Evolutionary conservation across 805 yeast genomes (phyloP).

Genomic region (Starmerella floricola): DNA sequence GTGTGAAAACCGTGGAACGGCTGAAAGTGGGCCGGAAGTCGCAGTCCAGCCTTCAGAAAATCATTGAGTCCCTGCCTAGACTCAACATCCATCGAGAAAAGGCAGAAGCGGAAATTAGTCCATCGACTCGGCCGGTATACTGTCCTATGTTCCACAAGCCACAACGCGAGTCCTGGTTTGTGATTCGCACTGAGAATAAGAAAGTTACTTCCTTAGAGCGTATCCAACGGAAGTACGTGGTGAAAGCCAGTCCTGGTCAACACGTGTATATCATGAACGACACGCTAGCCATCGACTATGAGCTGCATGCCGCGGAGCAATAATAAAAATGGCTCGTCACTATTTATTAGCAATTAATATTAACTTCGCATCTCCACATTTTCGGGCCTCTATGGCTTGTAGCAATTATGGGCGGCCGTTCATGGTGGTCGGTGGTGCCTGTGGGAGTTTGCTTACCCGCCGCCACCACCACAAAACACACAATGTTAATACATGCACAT

Average conservation of each 20-base stretch:
- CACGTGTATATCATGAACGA: slow-evolving; percentile 20
- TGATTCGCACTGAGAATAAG: slow-evolving; percentile 41
- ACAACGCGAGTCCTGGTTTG: slow-evolving; percentile 91
- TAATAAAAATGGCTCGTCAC: background rate
- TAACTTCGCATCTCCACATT: too few species aligned
- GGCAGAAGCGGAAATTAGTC: slow-evolving; percentile 27
- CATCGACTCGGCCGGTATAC: slow-evolving; percentile 38
- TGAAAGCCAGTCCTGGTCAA: slow-evolving; percentile 11
- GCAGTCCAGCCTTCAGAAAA: slow-evolving; percentile 39
- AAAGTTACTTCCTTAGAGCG: slow-evolving; percentile 60
- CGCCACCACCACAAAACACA: too few species aligned
- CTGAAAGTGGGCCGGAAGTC: slow-evolving; percentile 35
- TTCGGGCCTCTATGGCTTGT: too few species aligned
- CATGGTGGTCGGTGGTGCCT: too few species aligned
- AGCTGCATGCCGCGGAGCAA: slow-evolving; percentile 4
- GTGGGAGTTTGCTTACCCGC: too few species aligned
- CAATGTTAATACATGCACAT: background rate
- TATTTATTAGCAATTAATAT: too few species aligned
- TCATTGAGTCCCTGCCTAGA: slow-evolving; percentile 51
- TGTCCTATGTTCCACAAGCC: slow-evolving; percentile 77
- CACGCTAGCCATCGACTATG: slow-evolving; percentile 22
- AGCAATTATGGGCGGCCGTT: too few species aligned
- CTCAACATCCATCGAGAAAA: slow-evolving; percentile 41
- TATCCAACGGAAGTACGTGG: slow-evolving; percentile 44
- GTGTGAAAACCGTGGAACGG: slow-evolving; percentile 30